Percentiles rank a stretch among this genome's conserved stretches.
Evolutionary conservation across 495 filamentous ascomycete species (phyloP).

Genomic region (Penicillium macrosclerotiorum): DNA sequence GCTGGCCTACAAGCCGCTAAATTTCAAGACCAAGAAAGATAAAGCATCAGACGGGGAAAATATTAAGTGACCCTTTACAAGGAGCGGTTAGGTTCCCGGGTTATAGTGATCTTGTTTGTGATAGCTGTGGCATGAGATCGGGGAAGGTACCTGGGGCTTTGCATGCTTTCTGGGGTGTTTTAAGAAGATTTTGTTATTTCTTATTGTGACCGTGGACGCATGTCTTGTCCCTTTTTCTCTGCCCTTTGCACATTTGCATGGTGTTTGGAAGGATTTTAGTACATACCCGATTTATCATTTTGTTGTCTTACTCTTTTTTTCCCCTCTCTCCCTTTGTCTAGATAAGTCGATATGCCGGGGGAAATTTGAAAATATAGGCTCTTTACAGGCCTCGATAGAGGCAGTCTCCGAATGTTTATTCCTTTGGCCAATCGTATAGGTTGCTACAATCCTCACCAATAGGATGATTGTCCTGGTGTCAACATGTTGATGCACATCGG

Average conservation of each 20-base stretch:
- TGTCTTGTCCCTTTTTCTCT: not conserved
- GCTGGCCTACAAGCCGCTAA: constrained; percentile 40
- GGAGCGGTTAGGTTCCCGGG: not conserved
- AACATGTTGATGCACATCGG: not conserved
- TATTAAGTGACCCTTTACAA: not conserved
- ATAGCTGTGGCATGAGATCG: not conserved
- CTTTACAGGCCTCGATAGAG: not conserved
- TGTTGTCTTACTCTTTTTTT: not conserved
- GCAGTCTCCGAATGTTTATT: not conserved
- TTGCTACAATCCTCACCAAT: not conserved
- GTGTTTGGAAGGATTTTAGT: constrained; percentile 10
- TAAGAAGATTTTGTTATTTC: not conserved
- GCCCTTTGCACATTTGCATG: constrained; percentile 13
- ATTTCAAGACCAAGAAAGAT: constrained; percentile 26
- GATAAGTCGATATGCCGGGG: too few relatives aligned
- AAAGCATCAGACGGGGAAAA: constrained; percentile 8
- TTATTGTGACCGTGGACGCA: not conserved
- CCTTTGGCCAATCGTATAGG: not conserved
- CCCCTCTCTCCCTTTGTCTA: too few relatives aligned
- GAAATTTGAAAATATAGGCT: not conserved
- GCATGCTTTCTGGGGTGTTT: not conserved
- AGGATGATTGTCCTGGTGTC: too few relatives aligned
- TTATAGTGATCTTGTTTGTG: not conserved
- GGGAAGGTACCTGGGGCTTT: too few relatives aligned
- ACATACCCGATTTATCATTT: constrained; percentile 9